phyloP scores from a whole-genome alignment of 805 yeast genomes.

The Grigorovia jiainica region DNA sequence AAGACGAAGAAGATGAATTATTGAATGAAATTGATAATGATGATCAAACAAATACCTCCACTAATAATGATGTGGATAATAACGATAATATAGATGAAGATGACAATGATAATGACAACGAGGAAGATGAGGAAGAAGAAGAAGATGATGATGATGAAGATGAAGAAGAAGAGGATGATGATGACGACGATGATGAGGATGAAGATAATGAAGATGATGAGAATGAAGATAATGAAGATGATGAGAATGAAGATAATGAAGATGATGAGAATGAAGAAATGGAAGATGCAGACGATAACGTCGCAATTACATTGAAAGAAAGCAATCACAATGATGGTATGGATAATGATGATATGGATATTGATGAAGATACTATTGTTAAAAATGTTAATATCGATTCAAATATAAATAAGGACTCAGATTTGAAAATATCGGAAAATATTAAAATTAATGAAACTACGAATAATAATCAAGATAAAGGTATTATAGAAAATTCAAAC shows the following conservation, averaged over 20 bases:
- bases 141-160: constrained; percentile 19
- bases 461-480: too few species aligned
- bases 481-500: too few species aligned
- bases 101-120: constrained; percentile 15
- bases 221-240: constrained; percentile 11
- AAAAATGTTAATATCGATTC: too few species aligned
- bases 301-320: constrained; percentile 1
- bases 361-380: constrained; percentile 14
- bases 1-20: constrained; percentile 19
- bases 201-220: constrained; percentile 18
- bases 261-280: constrained; percentile 17
- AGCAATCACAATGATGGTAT: too few species aligned
- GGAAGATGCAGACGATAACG: constrained; percentile 6
- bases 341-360: constrained; percentile 18
- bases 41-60: constrained; percentile 17
- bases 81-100: constrained; percentile 11
- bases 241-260: constrained; percentile 12
- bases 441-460: too few species aligned
- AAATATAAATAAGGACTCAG: too few species aligned
- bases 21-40: constrained; percentile 8
- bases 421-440: too few species aligned
- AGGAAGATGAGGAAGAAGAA: constrained; percentile 18
- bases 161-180: constrained; percentile 14
- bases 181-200: constrained; percentile 6
- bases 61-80: constrained; percentile 10